Evolutionary conservation across 768 basidiomycete genomes (phyloP).

Genomic region (Leccinum longicurvipes): DNA sequence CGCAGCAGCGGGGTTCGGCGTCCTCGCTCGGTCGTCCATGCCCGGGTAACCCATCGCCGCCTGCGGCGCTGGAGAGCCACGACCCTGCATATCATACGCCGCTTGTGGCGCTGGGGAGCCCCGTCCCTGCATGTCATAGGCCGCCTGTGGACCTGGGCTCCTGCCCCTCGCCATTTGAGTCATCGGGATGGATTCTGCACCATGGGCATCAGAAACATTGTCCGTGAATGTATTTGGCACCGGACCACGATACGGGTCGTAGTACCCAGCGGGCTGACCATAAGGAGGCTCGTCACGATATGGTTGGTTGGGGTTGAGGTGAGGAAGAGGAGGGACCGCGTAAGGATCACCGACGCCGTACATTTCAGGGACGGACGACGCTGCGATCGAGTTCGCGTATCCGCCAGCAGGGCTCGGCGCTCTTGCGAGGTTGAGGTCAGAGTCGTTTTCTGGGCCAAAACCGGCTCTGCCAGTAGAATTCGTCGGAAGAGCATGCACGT

Average conservation of each 20-base stretch:
- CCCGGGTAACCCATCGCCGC: conserved; percentile 36
- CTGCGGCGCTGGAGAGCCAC: conserved; percentile 42
- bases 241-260: conserved; percentile 83
- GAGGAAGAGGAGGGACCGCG: conserved; percentile 78
- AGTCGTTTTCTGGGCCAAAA: conserved; percentile 57
- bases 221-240: conserved; percentile 62
- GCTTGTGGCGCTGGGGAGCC: conserved; percentile 42
- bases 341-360: conserved; percentile 59
- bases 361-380: conserved; percentile 44
- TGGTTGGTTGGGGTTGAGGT: conserved; percentile 72
- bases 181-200: conserved; percentile 70
- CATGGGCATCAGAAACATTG: conserved; percentile 25
- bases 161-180: conserved; percentile 50
- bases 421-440: conserved; percentile 55
- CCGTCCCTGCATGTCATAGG: conserved; percentile 37
- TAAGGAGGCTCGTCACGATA: conserved; percentile 69
- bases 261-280: conserved; percentile 46
- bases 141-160: conserved; percentile 41
- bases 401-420: conserved; percentile 43
- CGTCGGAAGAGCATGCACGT: conserved; percentile 65
- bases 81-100: conserved; percentile 36
- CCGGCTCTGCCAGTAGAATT: conserved; percentile 68
- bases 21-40: conserved; percentile 28
- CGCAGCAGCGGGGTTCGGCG: conserved; percentile 27
- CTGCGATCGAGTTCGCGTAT: conserved; percentile 43